Conservation (phyloP, 352 stramenopile genomes). For the Phytophthora foliorum region DNA sequence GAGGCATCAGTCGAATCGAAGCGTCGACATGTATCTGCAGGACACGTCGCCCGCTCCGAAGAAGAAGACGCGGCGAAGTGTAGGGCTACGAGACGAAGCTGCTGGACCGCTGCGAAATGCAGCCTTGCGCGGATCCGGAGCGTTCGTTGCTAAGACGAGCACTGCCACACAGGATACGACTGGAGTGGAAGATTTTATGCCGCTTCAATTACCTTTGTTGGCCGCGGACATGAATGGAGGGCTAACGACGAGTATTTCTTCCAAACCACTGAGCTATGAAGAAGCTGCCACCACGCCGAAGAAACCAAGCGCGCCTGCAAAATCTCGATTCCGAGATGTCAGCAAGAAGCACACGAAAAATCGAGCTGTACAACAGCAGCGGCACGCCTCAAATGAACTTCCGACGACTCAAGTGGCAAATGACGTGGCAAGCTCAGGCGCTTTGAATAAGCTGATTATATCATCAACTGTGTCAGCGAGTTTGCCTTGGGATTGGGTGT, state of each 20-base stretch:
- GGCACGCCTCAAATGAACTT: neutral
- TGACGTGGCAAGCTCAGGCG: constrained; percentile 7
- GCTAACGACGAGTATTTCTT: constrained; percentile 18
- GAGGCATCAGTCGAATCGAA: constrained; percentile 54
- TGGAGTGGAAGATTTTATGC: constrained; percentile 55
- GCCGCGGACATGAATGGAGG: constrained; percentile 36
- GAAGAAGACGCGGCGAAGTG: constrained; percentile 38
- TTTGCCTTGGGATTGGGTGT: constrained; percentile 69
- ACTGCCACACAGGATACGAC: constrained; percentile 14
- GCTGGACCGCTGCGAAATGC: neutral
- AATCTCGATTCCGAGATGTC: constrained; percentile 7
- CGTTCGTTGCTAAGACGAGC: constrained; percentile 8
- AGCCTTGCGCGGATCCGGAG: constrained; percentile 1
- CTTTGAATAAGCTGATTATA: constrained; percentile 55
- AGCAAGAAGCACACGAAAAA: constrained; percentile 9
- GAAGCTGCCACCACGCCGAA: constrained; percentile 12
- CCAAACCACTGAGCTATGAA: constrained; percentile 22
- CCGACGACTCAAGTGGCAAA: constrained; percentile 8
- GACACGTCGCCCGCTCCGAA: constrained; percentile 31
- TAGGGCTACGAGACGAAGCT: constrained; percentile 15
- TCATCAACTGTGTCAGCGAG: constrained; percentile 52
- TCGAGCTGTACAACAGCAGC: neutral
- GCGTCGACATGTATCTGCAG: constrained; percentile 51
- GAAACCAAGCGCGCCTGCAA: constrained; percentile 7
- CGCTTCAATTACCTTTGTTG: constrained; percentile 52